Base-by-base conservation (phyloP, 495 filamentous ascomycete species). In the Penicillium arizonense region DNA sequence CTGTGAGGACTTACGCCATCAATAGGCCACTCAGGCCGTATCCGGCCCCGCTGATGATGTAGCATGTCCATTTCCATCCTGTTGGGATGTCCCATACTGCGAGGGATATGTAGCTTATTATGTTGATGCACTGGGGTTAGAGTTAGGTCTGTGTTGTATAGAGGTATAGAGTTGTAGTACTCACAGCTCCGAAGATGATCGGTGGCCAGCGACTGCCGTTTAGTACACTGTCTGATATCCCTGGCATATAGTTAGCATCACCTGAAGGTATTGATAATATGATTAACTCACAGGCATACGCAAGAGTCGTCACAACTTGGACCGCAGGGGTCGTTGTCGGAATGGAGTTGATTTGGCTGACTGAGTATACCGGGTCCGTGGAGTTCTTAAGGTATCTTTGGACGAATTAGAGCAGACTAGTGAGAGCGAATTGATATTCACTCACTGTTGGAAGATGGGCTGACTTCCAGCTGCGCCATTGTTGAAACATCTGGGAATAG, bases 171-270 rank as follows among this genome's bases (percentile, higher is more conserved):
- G 32, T 7, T 13, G 14, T 16, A 23, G n/a, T 5, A 71, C 58
- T 63, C 54, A 64, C 76, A 45, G 61, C 83, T 40, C 60, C 82
- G 61, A 74, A 75, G 61, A 74, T 67, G 65, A 67, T 75, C 12
- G 81, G 74, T 14, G 80, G 81, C 81, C 81, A 84, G 9, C 83
- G 71, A 18, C 65, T 71, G 7, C 82, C 83, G 23, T 69, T 65
- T 20, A 82, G 74, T 4, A 83, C 40, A 1, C 76, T 73, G 61
- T 86, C 83, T 0, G 73, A 77, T 14, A 63, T 63, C 72, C 71
- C 68, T 73, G 7, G 33, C 4, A 20, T n/a, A 40, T 20, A 16
- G 40, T 65, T 28, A 63, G 60, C 20, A 47, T 56, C 3, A 12
- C 2, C 35, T 35, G 2, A 44, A 2, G 28, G 0, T 11, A 32